Evolutionary conservation across 495 filamentous ascomycete genomes (phyloP).

Genomic region (Pyrenopolyporus hunteri): DNA sequence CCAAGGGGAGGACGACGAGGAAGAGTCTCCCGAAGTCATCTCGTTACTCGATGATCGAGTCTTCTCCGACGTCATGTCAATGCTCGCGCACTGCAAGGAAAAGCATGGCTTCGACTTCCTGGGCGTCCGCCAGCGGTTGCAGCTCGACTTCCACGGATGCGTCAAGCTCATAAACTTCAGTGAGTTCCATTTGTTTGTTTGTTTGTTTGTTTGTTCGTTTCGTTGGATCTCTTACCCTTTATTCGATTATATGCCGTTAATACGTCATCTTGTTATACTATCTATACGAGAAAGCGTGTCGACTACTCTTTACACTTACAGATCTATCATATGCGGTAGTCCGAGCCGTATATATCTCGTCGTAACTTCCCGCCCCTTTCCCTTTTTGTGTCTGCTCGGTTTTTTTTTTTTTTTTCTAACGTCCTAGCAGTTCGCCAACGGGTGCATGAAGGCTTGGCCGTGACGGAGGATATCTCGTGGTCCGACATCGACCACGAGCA

Average conservation of each 20-base stretch:
- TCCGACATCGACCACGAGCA: constrained; percentile 71
- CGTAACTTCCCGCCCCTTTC: neutral
- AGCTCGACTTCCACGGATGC: constrained; percentile 79
- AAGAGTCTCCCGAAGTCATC: constrained; percentile 63
- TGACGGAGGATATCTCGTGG: constrained; percentile 61
- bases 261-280: neutral
- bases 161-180: constrained; percentile 87
- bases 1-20: constrained; percentile 61
- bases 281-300: too few species aligned
- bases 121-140: constrained; percentile 64
- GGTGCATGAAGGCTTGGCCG: constrained; percentile 52
- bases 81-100: constrained; percentile 75
- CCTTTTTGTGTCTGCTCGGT: too few species aligned
- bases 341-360: neutral
- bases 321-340: too few species aligned
- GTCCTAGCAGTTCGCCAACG: constrained; percentile 45
- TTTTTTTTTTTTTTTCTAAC: constrained; percentile 9
- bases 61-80: constrained; percentile 66
- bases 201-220: neutral
- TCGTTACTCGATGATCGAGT: constrained; percentile 73
- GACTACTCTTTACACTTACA: too few species aligned
- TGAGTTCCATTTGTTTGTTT: constrained; percentile 34
- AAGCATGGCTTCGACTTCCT: constrained; percentile 78
- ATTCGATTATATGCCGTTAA: neutral
- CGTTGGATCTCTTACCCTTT: neutral